Evolutionary conservation across 331 rosid genomes (phyloP).

Genomic region (Spiraea crenata): DNA sequence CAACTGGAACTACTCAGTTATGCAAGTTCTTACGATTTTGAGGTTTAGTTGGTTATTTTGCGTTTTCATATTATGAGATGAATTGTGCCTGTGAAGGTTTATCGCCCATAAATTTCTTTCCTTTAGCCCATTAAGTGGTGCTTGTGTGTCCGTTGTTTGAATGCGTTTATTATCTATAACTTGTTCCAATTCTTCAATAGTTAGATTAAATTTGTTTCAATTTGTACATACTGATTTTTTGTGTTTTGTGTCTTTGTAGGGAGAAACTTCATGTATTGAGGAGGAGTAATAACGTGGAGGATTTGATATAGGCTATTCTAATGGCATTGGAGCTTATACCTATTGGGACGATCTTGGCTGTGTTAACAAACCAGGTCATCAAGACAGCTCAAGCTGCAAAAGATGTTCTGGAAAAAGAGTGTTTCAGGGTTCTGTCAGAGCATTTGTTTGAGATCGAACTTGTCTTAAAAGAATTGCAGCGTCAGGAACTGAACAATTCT

Average conservation of each 20-base stretch:
- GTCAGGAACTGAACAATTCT: slow-evolving; percentile 69
- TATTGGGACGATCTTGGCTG: slow-evolving; percentile 68
- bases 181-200: not conserved
- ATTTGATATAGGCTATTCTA: slow-evolving; percentile 16
- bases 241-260: not conserved
- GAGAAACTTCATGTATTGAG: slow-evolving; percentile 1
- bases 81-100: not conserved
- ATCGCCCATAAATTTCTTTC: not conserved
- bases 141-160: too few relatives aligned
- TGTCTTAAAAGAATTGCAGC: slow-evolving; percentile 68
- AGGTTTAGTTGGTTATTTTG: not conserved
- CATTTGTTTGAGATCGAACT: slow-evolving; percentile 67
- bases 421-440: slow-evolving; percentile 64
- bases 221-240: slow-evolving; percentile 5
- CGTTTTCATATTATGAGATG: not conserved
- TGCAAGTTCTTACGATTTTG: not conserved
- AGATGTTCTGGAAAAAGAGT: slow-evolving; percentile 60
- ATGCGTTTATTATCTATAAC: not conserved
- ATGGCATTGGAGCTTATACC: slow-evolving; percentile 71
- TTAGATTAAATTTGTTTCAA: not conserved
- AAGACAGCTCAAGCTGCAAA: slow-evolving; percentile 74
- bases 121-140: too few relatives aligned
- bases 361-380: slow-evolving; percentile 61
- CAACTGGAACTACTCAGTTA: too few relatives aligned
- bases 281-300: slow-evolving; percentile 22